Percentiles rank a stretch among this genome's conserved stretches.
phyloP scores from a whole-genome alignment of 306 rosid genomes.

The Castanospermum australe region DNA sequence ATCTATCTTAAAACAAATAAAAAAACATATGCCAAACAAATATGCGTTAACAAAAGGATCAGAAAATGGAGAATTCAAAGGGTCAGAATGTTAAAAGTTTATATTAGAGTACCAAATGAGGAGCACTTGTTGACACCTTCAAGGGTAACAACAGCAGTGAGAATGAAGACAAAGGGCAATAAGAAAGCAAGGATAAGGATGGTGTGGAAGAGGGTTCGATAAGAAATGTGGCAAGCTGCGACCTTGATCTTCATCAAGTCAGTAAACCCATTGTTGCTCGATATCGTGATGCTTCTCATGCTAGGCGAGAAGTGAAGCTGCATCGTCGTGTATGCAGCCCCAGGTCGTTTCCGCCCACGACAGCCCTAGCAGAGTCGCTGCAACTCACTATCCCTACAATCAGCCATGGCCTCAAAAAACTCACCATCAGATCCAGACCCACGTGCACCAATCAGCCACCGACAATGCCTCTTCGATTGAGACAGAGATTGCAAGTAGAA shows the following conservation, averaged over 20 bases:
- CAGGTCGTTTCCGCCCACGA: slow-evolving; percentile 42
- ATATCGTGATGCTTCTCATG: slow-evolving; percentile 99
- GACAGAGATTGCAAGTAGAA: slow-evolving; percentile 11
- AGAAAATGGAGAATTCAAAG: slow-evolving; percentile 4
- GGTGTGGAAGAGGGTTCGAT: slow-evolving; percentile 97
- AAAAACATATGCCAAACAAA: neutral
- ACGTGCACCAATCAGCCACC: slow-evolving; percentile 40
- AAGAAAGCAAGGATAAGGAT: slow-evolving; percentile 94
- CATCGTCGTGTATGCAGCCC: slow-evolving; percentile 96
- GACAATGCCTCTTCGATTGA: slow-evolving; percentile 32
- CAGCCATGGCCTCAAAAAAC: slow-evolving; percentile 40
- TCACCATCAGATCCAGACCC: slow-evolving; percentile 73
- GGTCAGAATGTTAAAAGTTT: neutral
- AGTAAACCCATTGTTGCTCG: slow-evolving; percentile 97
- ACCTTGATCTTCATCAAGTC: slow-evolving; percentile 99
- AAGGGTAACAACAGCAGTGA: slow-evolving; percentile 97
- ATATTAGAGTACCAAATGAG: slow-evolving; percentile 71
- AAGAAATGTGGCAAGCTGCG: slow-evolving; percentile 99
- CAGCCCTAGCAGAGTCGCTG: slow-evolving; percentile 31
- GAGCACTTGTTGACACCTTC: slow-evolving; percentile 99
- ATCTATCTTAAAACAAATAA: slow-evolving; percentile 31
- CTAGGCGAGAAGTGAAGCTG: slow-evolving; percentile 99
- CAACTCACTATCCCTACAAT: slow-evolving; percentile 23
- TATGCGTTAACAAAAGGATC: neutral
- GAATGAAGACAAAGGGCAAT: slow-evolving; percentile 98